phyloP scores from a whole-genome alignment of 352 stramenopile species.

The Phytopythium helicoides region DNA sequence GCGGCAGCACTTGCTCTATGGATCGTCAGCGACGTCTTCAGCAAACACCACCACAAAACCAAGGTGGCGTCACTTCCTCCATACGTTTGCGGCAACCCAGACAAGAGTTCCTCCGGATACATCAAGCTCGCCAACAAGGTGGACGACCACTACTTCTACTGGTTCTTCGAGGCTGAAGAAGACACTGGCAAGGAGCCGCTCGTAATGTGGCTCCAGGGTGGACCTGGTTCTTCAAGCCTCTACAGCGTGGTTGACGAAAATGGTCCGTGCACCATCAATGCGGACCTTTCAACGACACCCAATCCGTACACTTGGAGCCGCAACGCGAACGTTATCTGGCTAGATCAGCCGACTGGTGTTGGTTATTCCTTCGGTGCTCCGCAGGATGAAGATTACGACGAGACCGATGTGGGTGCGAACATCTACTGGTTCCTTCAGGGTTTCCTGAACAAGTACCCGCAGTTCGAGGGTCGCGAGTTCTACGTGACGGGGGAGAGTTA shows the following conservation, averaged over 20 bases:
- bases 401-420: slow-evolving; percentile 55
- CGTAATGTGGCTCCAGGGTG: slow-evolving; percentile 61
- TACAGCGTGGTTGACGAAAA: slow-evolving; percentile 48
- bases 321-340: slow-evolving; percentile 53
- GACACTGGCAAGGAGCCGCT: slow-evolving; percentile 56
- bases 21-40: slow-evolving; percentile 9
- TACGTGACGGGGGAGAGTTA: slow-evolving; percentile 78
- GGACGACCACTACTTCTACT: slow-evolving; percentile 62
- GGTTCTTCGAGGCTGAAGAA: slow-evolving; percentile 45
- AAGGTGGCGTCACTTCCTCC: background rate
- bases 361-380: slow-evolving; percentile 38
- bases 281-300: slow-evolving; percentile 27
- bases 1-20: slow-evolving; percentile 18
- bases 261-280: slow-evolving; percentile 37
- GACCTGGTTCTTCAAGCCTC: slow-evolving; percentile 41
- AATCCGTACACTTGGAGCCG: slow-evolving; percentile 54
- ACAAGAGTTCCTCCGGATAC: slow-evolving; percentile 45
- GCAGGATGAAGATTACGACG: slow-evolving; percentile 33
- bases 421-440: slow-evolving; percentile 69
- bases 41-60: background rate
- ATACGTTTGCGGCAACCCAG: slow-evolving; percentile 13
- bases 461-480: slow-evolving; percentile 49
- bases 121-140: slow-evolving; percentile 38
- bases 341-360: slow-evolving; percentile 47
- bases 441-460: slow-evolving; percentile 59